These are phyloP conservation scores for Fagopyrum esculentum DNA, from an alignment of 148 eudicot species.

Conservation along the genomic window DNA sequence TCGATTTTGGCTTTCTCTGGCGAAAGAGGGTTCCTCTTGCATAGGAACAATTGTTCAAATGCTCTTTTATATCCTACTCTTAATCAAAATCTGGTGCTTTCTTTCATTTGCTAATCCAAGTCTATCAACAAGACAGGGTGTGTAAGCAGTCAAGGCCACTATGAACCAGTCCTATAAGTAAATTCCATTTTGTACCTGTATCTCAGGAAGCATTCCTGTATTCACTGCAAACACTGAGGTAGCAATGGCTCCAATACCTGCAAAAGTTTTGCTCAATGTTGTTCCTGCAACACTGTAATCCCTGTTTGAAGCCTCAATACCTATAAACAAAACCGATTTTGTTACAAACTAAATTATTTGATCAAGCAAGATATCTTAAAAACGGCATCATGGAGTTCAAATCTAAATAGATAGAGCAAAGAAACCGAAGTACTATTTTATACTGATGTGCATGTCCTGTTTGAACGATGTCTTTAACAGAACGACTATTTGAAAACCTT, in stretches of 20 bases:
- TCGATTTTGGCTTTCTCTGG: neutral
- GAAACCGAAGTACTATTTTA: neutral
- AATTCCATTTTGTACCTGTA: conserved; percentile 46
- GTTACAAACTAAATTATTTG: neutral
- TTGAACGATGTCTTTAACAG: neutral
- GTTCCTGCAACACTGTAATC: conserved; percentile 59
- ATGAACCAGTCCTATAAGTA: neutral
- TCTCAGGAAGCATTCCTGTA: conserved; percentile 99
- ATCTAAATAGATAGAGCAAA: neutral
- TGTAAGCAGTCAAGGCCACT: neutral
- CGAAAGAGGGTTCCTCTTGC: neutral
- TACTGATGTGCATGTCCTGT: neutral
- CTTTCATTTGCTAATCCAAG: neutral
- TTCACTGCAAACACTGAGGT: conserved; percentile 81
- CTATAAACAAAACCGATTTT: conserved; percentile 26
- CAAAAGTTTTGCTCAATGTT: conserved; percentile 38
- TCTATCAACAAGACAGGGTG: neutral
- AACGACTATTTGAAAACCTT: neutral
- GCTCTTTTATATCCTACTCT: neutral
- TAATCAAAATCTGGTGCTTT: neutral
- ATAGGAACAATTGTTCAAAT: neutral
- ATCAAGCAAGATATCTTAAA: neutral
- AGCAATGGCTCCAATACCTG: conserved; percentile 82
- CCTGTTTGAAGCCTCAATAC: conserved; percentile 54
- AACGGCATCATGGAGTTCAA: neutral